Percentiles rank a stretch among this genome's conserved stretches.
These are phyloP conservation scores for Elongisporangium anandrum DNA, from an alignment of 352 stramenopile genomes.

Conservation along the genomic window DNA sequence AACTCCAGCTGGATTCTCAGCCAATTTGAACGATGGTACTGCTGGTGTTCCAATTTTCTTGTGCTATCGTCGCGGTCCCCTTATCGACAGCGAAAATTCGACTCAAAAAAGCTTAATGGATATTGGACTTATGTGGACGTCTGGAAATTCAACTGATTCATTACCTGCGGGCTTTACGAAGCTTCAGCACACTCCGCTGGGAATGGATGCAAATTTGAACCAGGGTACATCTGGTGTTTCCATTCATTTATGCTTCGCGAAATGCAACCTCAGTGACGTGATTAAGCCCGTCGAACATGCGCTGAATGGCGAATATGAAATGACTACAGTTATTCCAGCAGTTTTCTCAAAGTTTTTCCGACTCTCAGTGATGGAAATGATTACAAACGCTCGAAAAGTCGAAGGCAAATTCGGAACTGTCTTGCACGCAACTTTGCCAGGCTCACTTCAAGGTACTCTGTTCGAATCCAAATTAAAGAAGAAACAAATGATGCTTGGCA, in stretches of 20 bases:
- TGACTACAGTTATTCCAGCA: constrained; percentile 20
- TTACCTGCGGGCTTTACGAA: constrained; percentile 75
- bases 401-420: constrained; percentile 77
- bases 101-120: constrained; percentile 69
- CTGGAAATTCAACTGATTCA: constrained; percentile 47
- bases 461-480: constrained; percentile 26
- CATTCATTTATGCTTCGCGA: constrained; percentile 75
- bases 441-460: constrained; percentile 52
- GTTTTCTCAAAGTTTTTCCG: constrained; percentile 36
- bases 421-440: constrained; percentile 50
- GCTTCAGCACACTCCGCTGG: constrained; percentile 79
- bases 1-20: constrained; percentile 63
- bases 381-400: constrained; percentile 38
- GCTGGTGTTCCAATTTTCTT: constrained; percentile 75
- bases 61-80: constrained; percentile 51
- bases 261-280: constrained; percentile 47
- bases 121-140: constrained; percentile 74
- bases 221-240: constrained; percentile 67
- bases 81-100: constrained; percentile 4
- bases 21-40: constrained; percentile 83
- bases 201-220: constrained; percentile 86
- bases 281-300: constrained; percentile 50
- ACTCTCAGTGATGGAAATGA: constrained; percentile 51
- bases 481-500: constrained; percentile 41
- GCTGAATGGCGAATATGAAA: constrained; percentile 81